phyloP scores from a whole-genome alignment of 2,329 filamentous ascomycete genomes.

The Pseudovirgaria hyperparasitica region DNA sequence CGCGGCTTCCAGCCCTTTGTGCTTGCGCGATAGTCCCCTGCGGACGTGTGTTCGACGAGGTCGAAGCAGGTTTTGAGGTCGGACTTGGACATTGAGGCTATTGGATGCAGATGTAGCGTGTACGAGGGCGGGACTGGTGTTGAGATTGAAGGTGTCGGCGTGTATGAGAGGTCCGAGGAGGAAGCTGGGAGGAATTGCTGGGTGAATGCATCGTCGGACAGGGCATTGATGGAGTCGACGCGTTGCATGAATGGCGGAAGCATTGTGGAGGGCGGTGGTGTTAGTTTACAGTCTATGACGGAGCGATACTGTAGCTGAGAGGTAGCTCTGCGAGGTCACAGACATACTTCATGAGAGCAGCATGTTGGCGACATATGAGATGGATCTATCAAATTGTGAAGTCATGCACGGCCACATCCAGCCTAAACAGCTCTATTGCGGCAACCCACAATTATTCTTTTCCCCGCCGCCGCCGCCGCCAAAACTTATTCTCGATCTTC shows the following conservation, averaged over 20 bases:
- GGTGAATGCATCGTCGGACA: slow-evolving; percentile 3
- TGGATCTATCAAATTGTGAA: no score
- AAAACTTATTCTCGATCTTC: background rate
- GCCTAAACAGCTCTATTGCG: no score
- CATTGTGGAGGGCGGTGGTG: background rate
- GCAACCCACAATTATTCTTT: no score
- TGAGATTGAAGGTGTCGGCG: slow-evolving; percentile 1
- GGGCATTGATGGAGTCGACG: slow-evolving; percentile 4
- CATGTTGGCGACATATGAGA: no score
- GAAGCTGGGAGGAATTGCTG: slow-evolving; percentile 4
- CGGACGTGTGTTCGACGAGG: slow-evolving; percentile 51
- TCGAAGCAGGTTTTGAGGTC: slow-evolving; percentile 39
- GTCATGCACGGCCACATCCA: no score
- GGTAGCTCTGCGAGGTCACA: no score
- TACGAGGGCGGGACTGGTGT: slow-evolving; percentile 14
- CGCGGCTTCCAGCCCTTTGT: slow-evolving; percentile 48
- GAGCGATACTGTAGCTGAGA: no score
- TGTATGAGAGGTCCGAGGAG: slow-evolving; percentile 1
- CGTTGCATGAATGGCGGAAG: slow-evolving; percentile 1
- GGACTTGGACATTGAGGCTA: slow-evolving; percentile 18
- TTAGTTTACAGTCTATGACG: slow-evolving; percentile 1
- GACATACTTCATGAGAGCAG: no score
- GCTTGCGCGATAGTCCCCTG: slow-evolving; percentile 50
- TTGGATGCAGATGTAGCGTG: slow-evolving; percentile 10
- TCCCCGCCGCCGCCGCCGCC: no score